A percentile compares a stretch with the other conserved stretches of the same genome.
These are phyloP conservation scores for Erigeron canadensis DNA, from an alignment of 129 eudicot species.

Conservation along the genomic window DNA sequence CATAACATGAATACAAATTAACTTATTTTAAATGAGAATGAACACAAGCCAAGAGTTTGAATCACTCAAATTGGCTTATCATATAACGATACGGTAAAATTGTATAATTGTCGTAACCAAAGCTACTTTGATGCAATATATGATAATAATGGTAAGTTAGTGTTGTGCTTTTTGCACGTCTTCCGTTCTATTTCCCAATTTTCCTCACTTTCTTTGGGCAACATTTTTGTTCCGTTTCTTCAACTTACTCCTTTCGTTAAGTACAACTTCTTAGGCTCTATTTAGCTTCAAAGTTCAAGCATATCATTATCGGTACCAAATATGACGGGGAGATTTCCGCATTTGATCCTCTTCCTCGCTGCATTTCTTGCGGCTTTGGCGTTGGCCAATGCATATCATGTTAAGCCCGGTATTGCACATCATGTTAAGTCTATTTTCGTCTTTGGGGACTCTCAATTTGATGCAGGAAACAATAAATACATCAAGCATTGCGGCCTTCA, in stretches of 20 bases:
- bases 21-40: too few relatives aligned
- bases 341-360: constrained; percentile 15
- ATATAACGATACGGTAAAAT: background rate
- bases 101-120: background rate
- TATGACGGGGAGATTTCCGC: constrained; percentile 29
- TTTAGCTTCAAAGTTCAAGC: constrained; percentile 22
- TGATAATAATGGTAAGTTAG: constrained; percentile 18
- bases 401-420: too few relatives aligned
- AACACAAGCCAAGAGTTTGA: too few relatives aligned
- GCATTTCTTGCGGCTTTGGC: constrained; percentile 5
- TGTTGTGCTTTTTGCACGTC: constrained; percentile 21
- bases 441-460: constrained; percentile 67
- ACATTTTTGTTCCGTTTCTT: background rate
- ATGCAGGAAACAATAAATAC: constrained; percentile 57
- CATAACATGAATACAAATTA: too few relatives aligned
- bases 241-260: background rate
- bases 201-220: background rate
- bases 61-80: too few relatives aligned
- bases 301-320: too few relatives aligned
- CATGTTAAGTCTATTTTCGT: constrained; percentile 38
- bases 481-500: constrained; percentile 44
- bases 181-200: constrained; percentile 15
- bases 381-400: constrained; percentile 8
- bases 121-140: background rate
- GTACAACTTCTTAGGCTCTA: constrained; percentile 17